Evolutionary conservation across 495 filamentous ascomycete species (phyloP).

Genomic region (Penicillium goetzii): DNA sequence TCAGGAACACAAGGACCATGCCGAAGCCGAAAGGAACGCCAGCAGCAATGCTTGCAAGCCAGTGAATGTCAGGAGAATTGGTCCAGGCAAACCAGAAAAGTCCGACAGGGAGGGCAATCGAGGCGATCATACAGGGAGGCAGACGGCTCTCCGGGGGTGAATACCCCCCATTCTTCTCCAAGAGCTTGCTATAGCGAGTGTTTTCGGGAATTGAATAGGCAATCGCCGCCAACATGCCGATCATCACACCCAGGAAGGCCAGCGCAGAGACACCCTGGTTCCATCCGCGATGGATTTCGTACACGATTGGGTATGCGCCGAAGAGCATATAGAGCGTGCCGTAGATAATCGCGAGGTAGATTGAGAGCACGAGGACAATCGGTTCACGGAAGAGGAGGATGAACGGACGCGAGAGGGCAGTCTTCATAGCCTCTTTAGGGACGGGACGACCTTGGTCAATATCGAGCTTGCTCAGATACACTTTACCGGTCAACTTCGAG

Average conservation of each 20-base stretch:
- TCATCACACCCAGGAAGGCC: constrained; percentile 72
- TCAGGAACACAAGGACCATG: constrained; percentile 67
- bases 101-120: constrained; percentile 38
- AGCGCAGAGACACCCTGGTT: constrained; percentile 67
- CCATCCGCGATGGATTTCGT: constrained; percentile 71
- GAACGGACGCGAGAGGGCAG: constrained; percentile 41
- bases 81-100: constrained; percentile 68
- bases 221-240: constrained; percentile 71
- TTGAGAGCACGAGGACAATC: constrained; percentile 60
- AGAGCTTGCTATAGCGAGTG: constrained; percentile 38
- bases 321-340: constrained; percentile 79
- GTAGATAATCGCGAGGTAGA: constrained; percentile 72
- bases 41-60: constrained; percentile 60
- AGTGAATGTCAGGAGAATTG: constrained; percentile 64
- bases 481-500: constrained; percentile 53
- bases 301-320: constrained; percentile 75
- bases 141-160: constrained; percentile 44
- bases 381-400: constrained; percentile 48
- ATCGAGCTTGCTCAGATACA: constrained; percentile 49
- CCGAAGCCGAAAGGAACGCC: constrained; percentile 69
- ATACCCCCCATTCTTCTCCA: constrained; percentile 35
- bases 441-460: constrained; percentile 35
- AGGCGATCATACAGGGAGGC: constrained; percentile 41
- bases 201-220: constrained; percentile 47
- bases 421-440: constrained; percentile 35